Evolutionary conservation across 805 yeast genomes (phyloP), one percentile per base, ranked within the genome.

Genomic region (Ogataea nonfermentans): DNA sequence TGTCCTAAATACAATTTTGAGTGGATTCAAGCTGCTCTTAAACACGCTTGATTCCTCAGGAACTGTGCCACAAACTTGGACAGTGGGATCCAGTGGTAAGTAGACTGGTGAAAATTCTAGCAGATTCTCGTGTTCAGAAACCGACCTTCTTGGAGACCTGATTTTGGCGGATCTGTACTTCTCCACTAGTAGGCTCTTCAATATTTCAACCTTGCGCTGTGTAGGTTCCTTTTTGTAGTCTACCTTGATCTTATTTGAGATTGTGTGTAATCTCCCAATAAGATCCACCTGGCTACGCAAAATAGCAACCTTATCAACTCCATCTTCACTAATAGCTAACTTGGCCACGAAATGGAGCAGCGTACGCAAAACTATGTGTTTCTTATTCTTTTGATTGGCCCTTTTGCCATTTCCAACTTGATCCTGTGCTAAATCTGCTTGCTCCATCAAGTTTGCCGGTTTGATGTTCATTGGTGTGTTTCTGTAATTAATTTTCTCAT

Each of bases 21-120:
- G 67, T 1, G 99, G 99, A 6, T 91, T 80, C 55, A 93, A 68
- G 17, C 95, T 85, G 45, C 95, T 83, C 59, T 93, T 95, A 67
- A 93, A 93, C 4, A 93, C 97, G 8, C 81, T 74, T 5, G 89
- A 82, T 47, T 84, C 85, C 27, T 79, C 84, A 0, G 96, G 84
- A 26, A 83, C 68, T 14, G 85, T 78, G 5, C 96, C 96, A 44
- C 79, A 73, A 0, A 90, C 74, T 12, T 71, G 71, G 2, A 87
- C 67, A 1, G 81, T 71, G 0, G 99, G 98, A 53, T 91, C 95
- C 20, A 91, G 59, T 0, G 98, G 97, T 24, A 90, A 64, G 1
- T 79, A 74, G 4, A 88, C 72, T 0, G 89, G 78, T 41, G 71
- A 47, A 61, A 63, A 52, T 55, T 55, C 50, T 55, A 76, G 41